Conservation (phyloP, 495 filamentous ascomycete genomes). For the Sporormia fimetaria region DNA sequence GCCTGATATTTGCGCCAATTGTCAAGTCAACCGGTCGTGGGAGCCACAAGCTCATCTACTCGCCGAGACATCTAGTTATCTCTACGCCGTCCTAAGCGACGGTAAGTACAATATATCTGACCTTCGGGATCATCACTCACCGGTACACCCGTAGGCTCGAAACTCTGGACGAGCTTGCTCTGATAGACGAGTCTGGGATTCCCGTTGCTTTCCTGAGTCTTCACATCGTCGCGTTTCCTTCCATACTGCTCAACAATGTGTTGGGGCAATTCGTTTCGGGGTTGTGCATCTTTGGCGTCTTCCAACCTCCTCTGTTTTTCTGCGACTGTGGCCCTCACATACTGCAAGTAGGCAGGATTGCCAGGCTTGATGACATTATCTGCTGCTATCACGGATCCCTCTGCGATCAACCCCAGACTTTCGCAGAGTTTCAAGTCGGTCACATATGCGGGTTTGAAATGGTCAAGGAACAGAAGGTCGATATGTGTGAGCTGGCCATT, state of each 20-base stretch:
- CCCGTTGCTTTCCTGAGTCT: constrained; percentile 41
- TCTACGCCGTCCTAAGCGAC: constrained; percentile 61
- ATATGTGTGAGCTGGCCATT: constrained; percentile 45
- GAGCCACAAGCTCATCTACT: no score
- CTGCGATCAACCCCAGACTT: constrained; percentile 48
- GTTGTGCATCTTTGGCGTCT: constrained; percentile 9
- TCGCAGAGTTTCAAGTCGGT: constrained; percentile 64
- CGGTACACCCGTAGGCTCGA: constrained; percentile 50
- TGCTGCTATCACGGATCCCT: constrained; percentile 52
- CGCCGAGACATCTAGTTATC: constrained; percentile 50
- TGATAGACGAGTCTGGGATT: constrained; percentile 62
- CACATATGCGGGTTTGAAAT: constrained; percentile 60
- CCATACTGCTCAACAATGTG: constrained; percentile 34
- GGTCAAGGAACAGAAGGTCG: constrained; percentile 63
- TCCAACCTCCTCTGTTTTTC: constrained; percentile 35
- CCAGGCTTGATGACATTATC: constrained; percentile 68
- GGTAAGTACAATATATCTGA: constrained; percentile 9
- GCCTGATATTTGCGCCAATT: no score
- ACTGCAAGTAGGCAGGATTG: constrained; percentile 62
- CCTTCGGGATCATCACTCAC: constrained; percentile 31
- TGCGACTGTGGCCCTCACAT: constrained; percentile 45
- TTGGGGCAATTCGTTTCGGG: constrained; percentile 24
- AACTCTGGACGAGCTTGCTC: constrained; percentile 54
- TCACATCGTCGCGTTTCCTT: constrained; percentile 32
- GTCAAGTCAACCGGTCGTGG: no score